Conservation (phyloP, 1,139 yeast genomes). For the Hyphopichia wangnamkhiaoensis region DNA sequence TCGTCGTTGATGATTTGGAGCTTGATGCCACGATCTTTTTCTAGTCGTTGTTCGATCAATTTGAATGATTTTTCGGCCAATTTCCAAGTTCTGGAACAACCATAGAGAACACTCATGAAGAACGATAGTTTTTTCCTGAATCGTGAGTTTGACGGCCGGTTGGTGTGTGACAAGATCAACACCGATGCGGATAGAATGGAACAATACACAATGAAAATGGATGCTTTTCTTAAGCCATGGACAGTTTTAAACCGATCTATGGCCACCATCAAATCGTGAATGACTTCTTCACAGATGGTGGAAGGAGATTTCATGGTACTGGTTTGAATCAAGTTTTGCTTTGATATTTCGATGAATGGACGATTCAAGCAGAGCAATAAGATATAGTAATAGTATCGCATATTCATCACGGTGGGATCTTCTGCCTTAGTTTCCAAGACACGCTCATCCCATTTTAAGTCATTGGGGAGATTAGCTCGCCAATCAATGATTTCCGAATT, state of each 20-base stretch:
- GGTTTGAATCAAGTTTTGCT: constrained; percentile 4
- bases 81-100: constrained; percentile 49
- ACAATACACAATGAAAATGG: constrained; percentile 40
- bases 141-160: constrained; percentile 24
- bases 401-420: constrained; percentile 51
- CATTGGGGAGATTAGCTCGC: constrained; percentile 49
- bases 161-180: constrained; percentile 38
- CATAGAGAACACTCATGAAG: constrained; percentile 40
- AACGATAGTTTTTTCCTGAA: constrained; percentile 32
- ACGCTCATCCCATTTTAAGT: constrained; percentile 50
- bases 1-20: constrained; percentile 4
- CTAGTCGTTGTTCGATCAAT: constrained; percentile 28
- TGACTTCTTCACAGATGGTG: constrained; percentile 39
- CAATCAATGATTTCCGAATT: constrained; percentile 53
- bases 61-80: constrained; percentile 49
- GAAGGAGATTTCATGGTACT: constrained; percentile 24
- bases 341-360: constrained; percentile 49
- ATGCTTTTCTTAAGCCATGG: constrained; percentile 45
- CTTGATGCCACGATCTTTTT: constrained; percentile 11
- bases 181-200: constrained; percentile 49
- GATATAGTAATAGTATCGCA: constrained; percentile 60
- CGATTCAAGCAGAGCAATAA: constrained; percentile 57
- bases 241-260: constrained; percentile 34
- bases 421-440: constrained; percentile 43
- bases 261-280: constrained; percentile 43